Percentiles rank a stretch among this genome's conserved stretches.
Evolutionary conservation across 2,329 filamentous ascomycete genomes (phyloP).

Genomic region (Mycosphaerelloides madeirae): DNA sequence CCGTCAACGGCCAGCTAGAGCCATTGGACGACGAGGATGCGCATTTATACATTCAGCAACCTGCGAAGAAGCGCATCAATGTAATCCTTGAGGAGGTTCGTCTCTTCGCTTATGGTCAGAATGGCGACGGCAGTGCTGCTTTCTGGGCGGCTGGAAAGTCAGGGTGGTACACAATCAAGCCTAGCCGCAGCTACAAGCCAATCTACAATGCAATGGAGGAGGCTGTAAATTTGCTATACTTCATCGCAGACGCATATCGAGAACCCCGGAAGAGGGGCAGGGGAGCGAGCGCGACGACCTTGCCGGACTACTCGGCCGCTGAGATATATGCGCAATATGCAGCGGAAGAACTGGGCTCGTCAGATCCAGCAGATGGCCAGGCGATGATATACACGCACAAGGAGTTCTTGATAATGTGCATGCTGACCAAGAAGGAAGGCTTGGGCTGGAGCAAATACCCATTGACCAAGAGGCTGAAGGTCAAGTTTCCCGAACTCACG

Average conservation of each 20-base stretch:
- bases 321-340: conserved; percentile 38
- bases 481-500: conserved; percentile 31
- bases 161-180: conserved; percentile 65
- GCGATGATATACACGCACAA: conserved; percentile 29
- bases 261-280: conserved; percentile 27
- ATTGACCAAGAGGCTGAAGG: conserved; percentile 39
- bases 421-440: conserved; percentile 42
- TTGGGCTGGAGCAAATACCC: conserved; percentile 42
- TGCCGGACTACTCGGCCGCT: conserved; percentile 32
- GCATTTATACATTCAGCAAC: conserved; percentile 18
- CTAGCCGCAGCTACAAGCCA: conserved; percentile 52
- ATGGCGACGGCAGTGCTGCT: conserved; percentile 54
- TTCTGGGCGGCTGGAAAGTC: conserved; percentile 62
- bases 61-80: conserved; percentile 34
- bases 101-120: conserved; percentile 45
- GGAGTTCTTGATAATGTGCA: conserved; percentile 43
- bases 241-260: conserved; percentile 54
- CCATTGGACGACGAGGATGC: conserved; percentile 43
- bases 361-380: conserved; percentile 23
- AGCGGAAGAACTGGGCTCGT: conserved; percentile 14
- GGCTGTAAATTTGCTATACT: conserved; percentile 61
- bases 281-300: conserved; percentile 31
- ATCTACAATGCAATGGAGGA: conserved; percentile 59
- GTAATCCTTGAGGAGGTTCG: conserved; percentile 50
- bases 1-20: conserved; percentile 56